Percentiles rank a stretch among this genome's conserved stretches.
phyloP scores from a whole-genome alignment of 768 basidiomycete genomes.

The Mycena metata region DNA sequence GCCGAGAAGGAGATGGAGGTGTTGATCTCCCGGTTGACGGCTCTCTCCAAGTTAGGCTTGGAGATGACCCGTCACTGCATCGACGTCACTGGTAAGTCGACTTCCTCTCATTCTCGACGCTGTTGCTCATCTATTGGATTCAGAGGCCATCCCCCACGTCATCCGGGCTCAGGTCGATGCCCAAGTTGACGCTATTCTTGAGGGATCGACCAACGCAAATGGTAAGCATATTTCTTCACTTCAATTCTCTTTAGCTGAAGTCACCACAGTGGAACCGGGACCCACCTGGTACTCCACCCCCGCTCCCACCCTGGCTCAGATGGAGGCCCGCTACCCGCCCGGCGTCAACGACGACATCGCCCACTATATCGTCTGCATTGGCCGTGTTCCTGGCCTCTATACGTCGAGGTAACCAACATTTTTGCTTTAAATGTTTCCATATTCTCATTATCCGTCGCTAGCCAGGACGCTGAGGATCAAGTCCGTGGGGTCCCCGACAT shows the following conservation, averaged over 20 bases:
- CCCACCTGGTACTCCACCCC: background rate
- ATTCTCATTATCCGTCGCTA: background rate
- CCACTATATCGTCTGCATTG: constrained; percentile 19
- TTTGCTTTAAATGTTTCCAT: no score
- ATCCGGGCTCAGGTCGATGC: background rate
- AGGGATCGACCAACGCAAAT: no score
- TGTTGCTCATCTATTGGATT: background rate
- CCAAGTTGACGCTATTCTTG: background rate
- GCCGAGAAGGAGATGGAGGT: constrained; percentile 9
- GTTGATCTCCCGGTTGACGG: background rate
- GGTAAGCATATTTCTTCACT: background rate
- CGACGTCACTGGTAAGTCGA: background rate
- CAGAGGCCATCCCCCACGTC: constrained; percentile 4
- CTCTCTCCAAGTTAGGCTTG: background rate
- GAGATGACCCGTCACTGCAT: no score
- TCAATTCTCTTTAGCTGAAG: background rate
- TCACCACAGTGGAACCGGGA: background rate
- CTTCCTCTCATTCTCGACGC: background rate
- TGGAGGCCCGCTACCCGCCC: background rate
- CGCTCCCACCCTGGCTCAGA: background rate
- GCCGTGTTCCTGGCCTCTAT: constrained; percentile 15
- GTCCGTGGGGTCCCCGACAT: no score
- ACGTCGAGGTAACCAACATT: background rate
- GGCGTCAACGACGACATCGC: background rate
- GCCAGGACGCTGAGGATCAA: no score